A percentile compares a stretch with the other conserved stretches of the same genome.
Conservation (phyloP, 2,329 filamentous ascomycete genomes). For the Colletotrichum tropicale region DNA sequence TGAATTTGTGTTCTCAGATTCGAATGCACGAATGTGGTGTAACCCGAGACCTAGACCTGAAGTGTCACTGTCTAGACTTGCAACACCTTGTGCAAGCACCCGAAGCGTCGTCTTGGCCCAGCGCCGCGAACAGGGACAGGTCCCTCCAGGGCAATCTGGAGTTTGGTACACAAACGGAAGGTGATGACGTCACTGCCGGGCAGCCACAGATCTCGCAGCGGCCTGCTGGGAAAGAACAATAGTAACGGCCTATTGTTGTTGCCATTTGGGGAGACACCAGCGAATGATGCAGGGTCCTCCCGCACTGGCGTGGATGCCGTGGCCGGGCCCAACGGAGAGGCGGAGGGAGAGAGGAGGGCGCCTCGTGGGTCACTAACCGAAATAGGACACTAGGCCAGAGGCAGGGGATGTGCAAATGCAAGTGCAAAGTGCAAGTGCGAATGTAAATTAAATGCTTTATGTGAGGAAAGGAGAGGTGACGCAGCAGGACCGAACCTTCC, state of each 20-base stretch:
- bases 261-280: neutral
- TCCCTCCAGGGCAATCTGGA: neutral
- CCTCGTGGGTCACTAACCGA: neutral
- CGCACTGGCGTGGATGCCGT: neutral
- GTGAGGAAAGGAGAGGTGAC: neutral
- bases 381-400: neutral
- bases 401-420: neutral
- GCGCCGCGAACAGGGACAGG: neutral
- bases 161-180: neutral
- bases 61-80: neutral
- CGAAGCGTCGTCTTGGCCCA: neutral
- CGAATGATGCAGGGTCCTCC: conserved; percentile 1
- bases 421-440: neutral
- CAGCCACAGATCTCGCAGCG: neutral
- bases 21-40: neutral
- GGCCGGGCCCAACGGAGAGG: neutral
- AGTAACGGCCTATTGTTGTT: neutral
- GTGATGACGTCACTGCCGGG: neutral
- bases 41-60: neutral
- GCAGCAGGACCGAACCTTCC: neutral
- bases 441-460: neutral
- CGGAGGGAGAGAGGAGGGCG: neutral
- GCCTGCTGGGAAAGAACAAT: neutral
- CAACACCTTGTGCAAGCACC: neutral
- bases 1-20: neutral